These are phyloP conservation scores for Prunus fruticosa DNA, from an alignment of 306 rosid species.

Conservation along the genomic window DNA sequence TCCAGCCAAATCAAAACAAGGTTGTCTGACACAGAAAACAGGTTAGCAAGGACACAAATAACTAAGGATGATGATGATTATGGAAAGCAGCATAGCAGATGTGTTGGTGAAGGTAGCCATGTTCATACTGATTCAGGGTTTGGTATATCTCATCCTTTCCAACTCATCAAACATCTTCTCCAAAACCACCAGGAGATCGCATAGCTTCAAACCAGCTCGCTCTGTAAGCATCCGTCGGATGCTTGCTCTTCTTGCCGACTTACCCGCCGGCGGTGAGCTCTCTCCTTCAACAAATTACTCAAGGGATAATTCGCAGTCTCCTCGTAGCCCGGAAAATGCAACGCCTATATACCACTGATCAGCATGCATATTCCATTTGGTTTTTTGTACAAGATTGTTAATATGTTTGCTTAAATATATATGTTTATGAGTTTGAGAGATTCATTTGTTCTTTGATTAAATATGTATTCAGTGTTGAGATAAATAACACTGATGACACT, in stretches of 20 bases:
- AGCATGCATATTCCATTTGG: neutral
- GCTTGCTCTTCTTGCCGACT: conserved; percentile 59
- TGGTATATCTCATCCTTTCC: conserved; percentile 79
- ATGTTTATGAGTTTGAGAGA: too few relatives aligned
- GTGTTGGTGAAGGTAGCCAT: conserved; percentile 55
- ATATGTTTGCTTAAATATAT: too few relatives aligned
- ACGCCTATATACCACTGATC: too few relatives aligned
- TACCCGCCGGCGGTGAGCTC: conserved; percentile 59
- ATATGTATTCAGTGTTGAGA: too few relatives aligned
- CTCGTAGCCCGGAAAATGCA: conserved; percentile 14
- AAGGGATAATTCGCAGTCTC: conserved; percentile 25
- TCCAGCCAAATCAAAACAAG: neutral
- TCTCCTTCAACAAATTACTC: conserved; percentile 44
- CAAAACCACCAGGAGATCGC: conserved; percentile 30
- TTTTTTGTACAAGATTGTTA: too few relatives aligned
- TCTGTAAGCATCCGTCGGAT: conserved; percentile 65
- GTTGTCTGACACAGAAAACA: neutral
- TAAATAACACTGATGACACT: too few relatives aligned
- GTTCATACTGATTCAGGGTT: conserved; percentile 59
- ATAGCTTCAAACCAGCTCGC: conserved; percentile 67
- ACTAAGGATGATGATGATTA: neutral
- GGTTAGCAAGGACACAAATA: too few relatives aligned
- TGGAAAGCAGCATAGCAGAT: conserved; percentile 49
- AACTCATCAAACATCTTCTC: conserved; percentile 79
- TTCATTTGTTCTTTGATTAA: too few relatives aligned